Evolutionary conservation across 768 basidiomycete genomes (phyloP).

Genomic region (Cubamyces sp.): DNA sequence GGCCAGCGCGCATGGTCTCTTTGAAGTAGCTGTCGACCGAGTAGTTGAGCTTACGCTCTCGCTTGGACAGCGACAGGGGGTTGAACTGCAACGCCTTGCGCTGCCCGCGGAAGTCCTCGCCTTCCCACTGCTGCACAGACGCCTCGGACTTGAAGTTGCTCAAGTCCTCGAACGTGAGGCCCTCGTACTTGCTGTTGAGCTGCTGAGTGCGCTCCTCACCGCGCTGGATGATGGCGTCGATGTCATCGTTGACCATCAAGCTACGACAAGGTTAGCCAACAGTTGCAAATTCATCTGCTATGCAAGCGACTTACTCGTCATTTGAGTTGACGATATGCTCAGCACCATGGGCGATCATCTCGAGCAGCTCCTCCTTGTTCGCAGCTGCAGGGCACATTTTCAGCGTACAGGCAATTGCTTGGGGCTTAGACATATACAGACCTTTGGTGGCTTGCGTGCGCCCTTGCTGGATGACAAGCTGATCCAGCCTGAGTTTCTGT

Average conservation of each 20-base stretch:
- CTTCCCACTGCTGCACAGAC: constrained; percentile 93
- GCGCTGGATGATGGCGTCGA: constrained; percentile 88
- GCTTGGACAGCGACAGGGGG: constrained; percentile 86
- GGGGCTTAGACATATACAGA: constrained; percentile 33
- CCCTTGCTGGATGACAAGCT: constrained; percentile 96
- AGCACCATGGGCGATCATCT: constrained; percentile 98
- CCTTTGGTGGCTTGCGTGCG: constrained; percentile 82
- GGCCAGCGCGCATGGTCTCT: constrained; percentile 81
- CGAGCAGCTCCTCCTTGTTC: constrained; percentile 93
- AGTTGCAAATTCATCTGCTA: no score
- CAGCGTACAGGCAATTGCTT: no score
- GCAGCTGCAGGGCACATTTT: constrained; percentile 54
- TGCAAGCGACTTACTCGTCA: constrained; percentile 59
- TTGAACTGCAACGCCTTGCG: constrained; percentile 75
- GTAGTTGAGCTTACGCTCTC: constrained; percentile 92
- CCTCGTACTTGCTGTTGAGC: constrained; percentile 91
- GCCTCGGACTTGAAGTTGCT: constrained; percentile 97
- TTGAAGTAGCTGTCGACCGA: constrained; percentile 96
- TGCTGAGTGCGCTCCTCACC: constrained; percentile 91
- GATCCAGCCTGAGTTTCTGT: constrained; percentile 93
- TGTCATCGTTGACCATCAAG: constrained; percentile 82
- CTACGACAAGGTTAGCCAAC: constrained; percentile 40
- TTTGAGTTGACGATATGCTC: constrained; percentile 90
- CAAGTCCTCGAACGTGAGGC: constrained; percentile 90
- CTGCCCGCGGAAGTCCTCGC: constrained; percentile 82